Evolutionary conservation across 2,329 filamentous ascomycete species (phyloP).

Genomic region (Ophiostoma triangulosporum): DNA sequence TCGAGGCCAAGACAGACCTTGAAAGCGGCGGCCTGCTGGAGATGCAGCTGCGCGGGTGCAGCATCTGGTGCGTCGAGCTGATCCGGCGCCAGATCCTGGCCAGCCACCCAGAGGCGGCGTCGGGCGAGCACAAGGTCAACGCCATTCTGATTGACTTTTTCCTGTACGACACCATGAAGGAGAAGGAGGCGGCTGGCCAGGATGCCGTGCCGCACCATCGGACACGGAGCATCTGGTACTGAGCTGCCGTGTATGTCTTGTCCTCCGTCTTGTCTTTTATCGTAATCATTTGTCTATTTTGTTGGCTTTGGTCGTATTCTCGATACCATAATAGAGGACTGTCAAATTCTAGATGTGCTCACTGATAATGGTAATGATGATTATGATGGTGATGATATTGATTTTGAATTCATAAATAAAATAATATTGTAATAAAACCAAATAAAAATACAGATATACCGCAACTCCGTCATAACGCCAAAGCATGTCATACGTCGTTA

Average conservation of each 20-base stretch:
- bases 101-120: conserved; percentile 51
- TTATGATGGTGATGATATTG: too few relatives aligned
- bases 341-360: too few relatives aligned
- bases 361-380: too few relatives aligned
- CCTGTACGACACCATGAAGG: conserved; percentile 88
- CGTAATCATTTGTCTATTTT: background rate
- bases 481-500: background rate
- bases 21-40: conserved; percentile 67
- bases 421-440: background rate
- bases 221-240: conserved; percentile 93
- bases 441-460: background rate
- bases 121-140: conserved; percentile 41
- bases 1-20: conserved; percentile 51
- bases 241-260: conserved; percentile 11
- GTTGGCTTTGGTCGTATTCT: background rate
- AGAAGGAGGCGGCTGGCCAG: conserved; percentile 50
- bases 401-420: too few relatives aligned
- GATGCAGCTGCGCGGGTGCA: conserved; percentile 76
- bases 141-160: conserved; percentile 96
- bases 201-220: conserved; percentile 69
- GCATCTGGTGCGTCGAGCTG: conserved; percentile 91
- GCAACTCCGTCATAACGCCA: background rate
- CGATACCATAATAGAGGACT: background rate
- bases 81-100: conserved; percentile 68
- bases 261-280: background rate